These are phyloP conservation scores for Epichloe coenophiala DNA, from an alignment of 2,329 filamentous ascomycete genomes.

Conservation along the genomic window DNA sequence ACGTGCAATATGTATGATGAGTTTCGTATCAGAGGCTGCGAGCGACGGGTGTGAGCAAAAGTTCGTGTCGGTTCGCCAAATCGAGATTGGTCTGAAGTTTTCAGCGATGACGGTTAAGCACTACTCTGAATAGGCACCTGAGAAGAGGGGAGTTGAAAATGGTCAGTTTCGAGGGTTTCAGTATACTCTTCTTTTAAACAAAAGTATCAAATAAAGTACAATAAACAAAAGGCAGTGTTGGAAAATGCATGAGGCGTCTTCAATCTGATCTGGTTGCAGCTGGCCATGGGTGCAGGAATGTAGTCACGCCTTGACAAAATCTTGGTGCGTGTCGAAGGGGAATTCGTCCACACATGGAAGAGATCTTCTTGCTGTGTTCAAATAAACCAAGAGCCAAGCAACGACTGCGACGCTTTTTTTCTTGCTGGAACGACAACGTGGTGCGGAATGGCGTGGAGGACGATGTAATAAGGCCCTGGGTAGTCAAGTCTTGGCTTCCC, in stretches of 20 bases:
- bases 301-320: background rate
- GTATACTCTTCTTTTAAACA: background rate
- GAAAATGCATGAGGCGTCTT: conserved; percentile 15
- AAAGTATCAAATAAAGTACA: background rate
- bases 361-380: background rate
- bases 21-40: background rate
- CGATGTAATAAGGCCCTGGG: conserved; percentile 1
- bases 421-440: conserved; percentile 1
- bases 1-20: background rate
- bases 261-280: background rate
- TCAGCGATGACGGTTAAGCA: background rate
- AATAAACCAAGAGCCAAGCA: background rate
- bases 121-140: conserved; percentile 1
- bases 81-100: conserved; percentile 1
- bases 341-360: background rate
- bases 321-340: background rate
- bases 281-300: background rate
- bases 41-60: background rate
- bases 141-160: background rate
- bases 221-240: conserved; percentile 8
- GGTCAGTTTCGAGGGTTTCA: background rate
- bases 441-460: background rate
- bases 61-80: background rate
- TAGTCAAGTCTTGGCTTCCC: conserved; percentile 3
- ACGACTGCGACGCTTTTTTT: conserved; percentile 3